Percentiles rank a stretch among this genome's conserved stretches.
These are phyloP conservation scores for Rasamsonia emersonii DNA, from an alignment of 2,329 filamentous ascomycete genomes.

Conservation along the genomic window DNA sequence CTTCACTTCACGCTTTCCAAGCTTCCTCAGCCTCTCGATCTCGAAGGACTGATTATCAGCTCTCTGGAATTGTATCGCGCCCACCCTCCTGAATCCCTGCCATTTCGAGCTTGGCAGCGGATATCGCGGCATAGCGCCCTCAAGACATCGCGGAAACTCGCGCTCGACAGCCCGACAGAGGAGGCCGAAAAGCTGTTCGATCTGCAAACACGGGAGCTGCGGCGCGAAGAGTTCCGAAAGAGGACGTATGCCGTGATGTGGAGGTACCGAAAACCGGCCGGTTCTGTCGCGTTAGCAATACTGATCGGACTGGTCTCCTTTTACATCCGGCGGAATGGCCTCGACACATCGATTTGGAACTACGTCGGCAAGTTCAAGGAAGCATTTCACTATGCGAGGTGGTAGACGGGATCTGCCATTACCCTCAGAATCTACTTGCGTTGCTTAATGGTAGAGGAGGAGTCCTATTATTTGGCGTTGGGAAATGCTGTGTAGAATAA, in stretches of 20 bases:
- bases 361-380: slow-evolving; percentile 21
- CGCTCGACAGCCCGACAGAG: slow-evolving; percentile 49
- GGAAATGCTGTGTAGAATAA: no score
- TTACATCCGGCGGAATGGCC: slow-evolving; percentile 48
- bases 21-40: slow-evolving; percentile 68
- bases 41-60: slow-evolving; percentile 65
- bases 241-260: slow-evolving; percentile 46
- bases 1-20: slow-evolving; percentile 82
- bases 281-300: slow-evolving; percentile 55
- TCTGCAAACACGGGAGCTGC: slow-evolving; percentile 64
- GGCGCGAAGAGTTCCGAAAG: slow-evolving; percentile 52
- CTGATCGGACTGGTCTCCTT: slow-evolving; percentile 60
- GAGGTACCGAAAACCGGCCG: slow-evolving; percentile 57
- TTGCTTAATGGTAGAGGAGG: no score
- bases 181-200: slow-evolving; percentile 63
- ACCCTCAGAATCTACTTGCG: no score
- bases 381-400: slow-evolving; percentile 11
- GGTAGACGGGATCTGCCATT: no score
- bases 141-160: slow-evolving; percentile 62
- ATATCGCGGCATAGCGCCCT: slow-evolving; percentile 73
- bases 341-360: slow-evolving; percentile 26
- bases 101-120: slow-evolving; percentile 54
- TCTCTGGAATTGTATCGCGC: slow-evolving; percentile 55
- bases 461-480: no score
- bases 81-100: slow-evolving; percentile 65